Conservation (phyloP, 179 eudicot genomes). For the Gypsophila paniculata region DNA sequence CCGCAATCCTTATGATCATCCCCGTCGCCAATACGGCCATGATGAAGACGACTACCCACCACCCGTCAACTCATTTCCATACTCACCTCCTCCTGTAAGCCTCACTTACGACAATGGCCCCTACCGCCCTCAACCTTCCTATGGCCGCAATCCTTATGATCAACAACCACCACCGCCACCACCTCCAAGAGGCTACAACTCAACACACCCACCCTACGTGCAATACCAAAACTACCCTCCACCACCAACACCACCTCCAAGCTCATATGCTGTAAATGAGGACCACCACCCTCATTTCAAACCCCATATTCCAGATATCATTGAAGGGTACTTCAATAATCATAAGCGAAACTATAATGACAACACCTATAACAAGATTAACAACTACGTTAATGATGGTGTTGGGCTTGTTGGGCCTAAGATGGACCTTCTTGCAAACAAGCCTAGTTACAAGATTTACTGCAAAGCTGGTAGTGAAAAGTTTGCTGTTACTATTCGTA, state of each 20-base stretch:
- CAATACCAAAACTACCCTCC: conserved; percentile 15
- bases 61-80: not conserved
- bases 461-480: conserved; percentile 49
- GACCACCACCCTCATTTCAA: conserved; percentile 8
- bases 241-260: conserved; percentile 14
- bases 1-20: conserved; percentile 3
- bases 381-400: not conserved
- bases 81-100: not conserved
- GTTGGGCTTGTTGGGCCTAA: conserved; percentile 17
- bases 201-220: conserved; percentile 7
- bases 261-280: conserved; percentile 6
- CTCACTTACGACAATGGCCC: conserved; percentile 8
- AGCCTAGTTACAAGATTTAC: conserved; percentile 54
- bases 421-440: conserved; percentile 26
- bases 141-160: not conserved
- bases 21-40: not conserved
- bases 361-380: conserved; percentile 15
- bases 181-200: conserved; percentile 11
- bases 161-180: conserved; percentile 17
- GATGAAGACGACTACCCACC: conserved; percentile 7
- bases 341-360: not conserved
- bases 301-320: conserved; percentile 31
- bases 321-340: conserved; percentile 30
- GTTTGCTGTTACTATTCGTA: conserved; percentile 55
- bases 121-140: conserved; percentile 4